phyloP scores from a whole-genome alignment of 176 grass and related monocot species.

The Eragrostis curvula region DNA sequence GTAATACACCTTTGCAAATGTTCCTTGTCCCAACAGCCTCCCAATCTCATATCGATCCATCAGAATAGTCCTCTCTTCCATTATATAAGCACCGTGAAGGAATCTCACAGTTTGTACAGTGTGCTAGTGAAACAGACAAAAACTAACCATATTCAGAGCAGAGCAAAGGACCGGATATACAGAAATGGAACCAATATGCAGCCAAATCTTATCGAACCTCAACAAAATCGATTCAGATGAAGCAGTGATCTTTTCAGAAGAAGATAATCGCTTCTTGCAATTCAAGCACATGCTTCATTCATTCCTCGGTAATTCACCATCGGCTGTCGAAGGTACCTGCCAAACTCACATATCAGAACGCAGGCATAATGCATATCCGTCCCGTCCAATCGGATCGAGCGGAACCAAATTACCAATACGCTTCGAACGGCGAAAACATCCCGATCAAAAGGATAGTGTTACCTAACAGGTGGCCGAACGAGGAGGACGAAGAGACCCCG shows the following conservation, averaged over 20 bases:
- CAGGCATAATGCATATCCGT: slow-evolving; percentile 5
- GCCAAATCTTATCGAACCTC: background rate
- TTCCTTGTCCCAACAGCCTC: slow-evolving; percentile 74
- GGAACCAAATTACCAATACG: background rate
- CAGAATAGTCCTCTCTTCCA: slow-evolving; percentile 59
- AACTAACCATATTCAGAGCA: slow-evolving; percentile 13
- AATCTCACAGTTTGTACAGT: background rate
- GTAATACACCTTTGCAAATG: slow-evolving; percentile 83
- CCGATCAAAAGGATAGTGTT: background rate
- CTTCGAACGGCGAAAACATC: background rate
- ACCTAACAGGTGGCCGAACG: background rate
- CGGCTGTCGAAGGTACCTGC: slow-evolving; percentile 1
- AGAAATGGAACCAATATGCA: background rate
- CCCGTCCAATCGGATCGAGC: background rate
- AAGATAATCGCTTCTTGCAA: slow-evolving; percentile 28
- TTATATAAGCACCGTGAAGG: slow-evolving; percentile 6
- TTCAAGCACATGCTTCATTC: slow-evolving; percentile 47
- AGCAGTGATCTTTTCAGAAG: slow-evolving; percentile 6
- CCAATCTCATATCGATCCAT: slow-evolving; percentile 74
- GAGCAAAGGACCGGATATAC: background rate
- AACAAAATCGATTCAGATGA: slow-evolving; percentile 11
- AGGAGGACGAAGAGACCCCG: no score
- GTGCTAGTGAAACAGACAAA: background rate
- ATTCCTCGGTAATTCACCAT: slow-evolving; percentile 33
- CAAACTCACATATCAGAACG: slow-evolving; percentile 33